Evolutionary conservation across 2,329 filamentous ascomycete genomes (phyloP).

Genomic region (Cercospora nicotianae): DNA sequence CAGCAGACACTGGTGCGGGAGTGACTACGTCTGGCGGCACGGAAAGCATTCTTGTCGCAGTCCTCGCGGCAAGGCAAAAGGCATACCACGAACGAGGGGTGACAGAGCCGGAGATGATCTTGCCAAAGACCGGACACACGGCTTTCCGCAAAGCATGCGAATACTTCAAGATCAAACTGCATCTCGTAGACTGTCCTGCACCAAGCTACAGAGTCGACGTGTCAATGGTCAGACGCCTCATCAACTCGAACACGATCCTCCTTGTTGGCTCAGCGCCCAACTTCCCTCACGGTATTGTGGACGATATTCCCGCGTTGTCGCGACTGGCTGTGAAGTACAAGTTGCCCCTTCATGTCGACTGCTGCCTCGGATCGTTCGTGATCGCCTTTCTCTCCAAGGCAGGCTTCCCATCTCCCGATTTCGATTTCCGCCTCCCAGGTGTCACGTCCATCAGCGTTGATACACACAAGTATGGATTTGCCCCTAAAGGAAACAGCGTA

Average conservation of each 20-base stretch:
- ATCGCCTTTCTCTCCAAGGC: constrained; percentile 88
- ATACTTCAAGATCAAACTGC: constrained; percentile 96
- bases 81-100: constrained; percentile 81
- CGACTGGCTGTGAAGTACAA: constrained; percentile 76
- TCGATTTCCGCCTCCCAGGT: constrained; percentile 91
- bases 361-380: constrained; percentile 93
- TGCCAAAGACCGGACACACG: constrained; percentile 91
- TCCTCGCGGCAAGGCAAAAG: constrained; percentile 85
- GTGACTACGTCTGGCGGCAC: constrained; percentile 91
- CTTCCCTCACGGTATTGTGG: constrained; percentile 97
- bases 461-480: constrained; percentile 98
- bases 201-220: constrained; percentile 83
- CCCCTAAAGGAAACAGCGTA: constrained; percentile 94
- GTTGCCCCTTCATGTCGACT: constrained; percentile 92
- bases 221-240: constrained; percentile 72
- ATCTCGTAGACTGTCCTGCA: constrained; percentile 82
- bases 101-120: constrained; percentile 94
- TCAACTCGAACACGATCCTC: constrained; percentile 91
- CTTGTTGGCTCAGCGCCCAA: constrained; percentile 95
- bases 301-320: constrained; percentile 85
- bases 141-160: constrained; percentile 93
- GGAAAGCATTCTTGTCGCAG: constrained; percentile 96
- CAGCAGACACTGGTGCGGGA: constrained; percentile 72
- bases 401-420: constrained; percentile 84
- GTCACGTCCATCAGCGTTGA: constrained; percentile 96